These are phyloP conservation scores for Crataegus laevigata DNA, from an alignment of 306 rosid genomes.

Conservation along the genomic window DNA sequence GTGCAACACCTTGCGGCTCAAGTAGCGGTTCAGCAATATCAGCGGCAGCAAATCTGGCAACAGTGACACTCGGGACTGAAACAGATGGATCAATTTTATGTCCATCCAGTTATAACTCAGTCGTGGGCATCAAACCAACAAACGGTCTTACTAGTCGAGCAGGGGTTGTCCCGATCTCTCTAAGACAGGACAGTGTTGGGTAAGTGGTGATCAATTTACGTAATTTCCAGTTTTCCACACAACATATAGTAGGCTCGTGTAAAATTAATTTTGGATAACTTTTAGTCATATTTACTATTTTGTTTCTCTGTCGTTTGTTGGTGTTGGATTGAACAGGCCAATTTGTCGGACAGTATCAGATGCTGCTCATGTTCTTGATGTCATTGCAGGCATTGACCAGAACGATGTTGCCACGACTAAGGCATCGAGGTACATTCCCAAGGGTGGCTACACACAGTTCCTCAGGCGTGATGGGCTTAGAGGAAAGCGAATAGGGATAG, in stretches of 20 bases:
- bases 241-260: no score
- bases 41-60: slow-evolving; percentile 55
- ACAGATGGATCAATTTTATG: slow-evolving; percentile 51
- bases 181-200: slow-evolving; percentile 60
- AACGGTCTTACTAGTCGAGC: slow-evolving; percentile 68
- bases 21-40: slow-evolving; percentile 59
- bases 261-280: no score
- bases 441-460: slow-evolving; percentile 49
- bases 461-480: slow-evolving; percentile 36
- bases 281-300: no score
- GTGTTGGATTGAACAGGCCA: slow-evolving; percentile 33
- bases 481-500: slow-evolving; percentile 48
- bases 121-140: slow-evolving; percentile 65
- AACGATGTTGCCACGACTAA: slow-evolving; percentile 32
- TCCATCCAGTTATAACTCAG: slow-evolving; percentile 56
- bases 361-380: slow-evolving; percentile 64
- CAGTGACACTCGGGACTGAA: slow-evolving; percentile 57
- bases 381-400: slow-evolving; percentile 59
- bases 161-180: slow-evolving; percentile 49
- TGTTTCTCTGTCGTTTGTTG: not conserved
- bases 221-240: not conserved
- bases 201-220: slow-evolving; percentile 1
- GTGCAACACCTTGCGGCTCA: slow-evolving; percentile 42
- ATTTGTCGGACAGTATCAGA: slow-evolving; percentile 67
- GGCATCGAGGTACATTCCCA: slow-evolving; percentile 44